Conservation (phyloP, 2,329 filamentous ascomycete species). For the Diaporthe citrichinensis region DNA sequence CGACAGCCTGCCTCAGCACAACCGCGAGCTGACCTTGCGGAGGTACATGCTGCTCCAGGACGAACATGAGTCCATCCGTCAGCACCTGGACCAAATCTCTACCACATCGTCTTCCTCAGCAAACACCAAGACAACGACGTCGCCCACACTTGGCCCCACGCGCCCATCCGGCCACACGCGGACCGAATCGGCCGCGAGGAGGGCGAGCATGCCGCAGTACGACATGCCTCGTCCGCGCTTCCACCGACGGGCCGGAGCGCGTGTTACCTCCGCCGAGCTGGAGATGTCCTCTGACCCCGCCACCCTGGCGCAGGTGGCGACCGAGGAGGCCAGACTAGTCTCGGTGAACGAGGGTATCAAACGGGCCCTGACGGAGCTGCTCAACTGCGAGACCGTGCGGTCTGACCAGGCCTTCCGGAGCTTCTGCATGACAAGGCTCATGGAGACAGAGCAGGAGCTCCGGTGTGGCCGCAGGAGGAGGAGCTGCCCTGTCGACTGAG, state of each 20-base stretch:
- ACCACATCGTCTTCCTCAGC: constrained; percentile 53
- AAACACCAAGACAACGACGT: constrained; percentile 66
- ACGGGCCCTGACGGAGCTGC: constrained; percentile 71
- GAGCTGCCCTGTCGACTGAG: constrained; percentile 51
- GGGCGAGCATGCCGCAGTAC: constrained; percentile 41
- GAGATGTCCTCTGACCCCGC: constrained; percentile 62
- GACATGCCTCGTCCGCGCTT: constrained; percentile 45
- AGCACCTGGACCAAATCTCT: constrained; percentile 66
- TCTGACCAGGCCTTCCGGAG: constrained; percentile 65
- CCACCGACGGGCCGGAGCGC: constrained; percentile 50
- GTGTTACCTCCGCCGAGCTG: constrained; percentile 42
- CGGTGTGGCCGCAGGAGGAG: constrained; percentile 66
- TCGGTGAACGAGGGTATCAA: constrained; percentile 74
- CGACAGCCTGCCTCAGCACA: constrained; percentile 48
- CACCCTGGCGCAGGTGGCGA: constrained; percentile 63
- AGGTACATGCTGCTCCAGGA: constrained; percentile 68
- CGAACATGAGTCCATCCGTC: constrained; percentile 67
- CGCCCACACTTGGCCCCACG: constrained; percentile 43
- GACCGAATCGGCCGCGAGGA: constrained; percentile 40
- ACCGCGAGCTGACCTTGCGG: constrained; percentile 65
- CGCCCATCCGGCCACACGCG: constrained; percentile 37
- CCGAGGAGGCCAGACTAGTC: constrained; percentile 67
- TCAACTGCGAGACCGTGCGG: constrained; percentile 71
- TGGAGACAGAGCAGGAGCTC: constrained; percentile 73
- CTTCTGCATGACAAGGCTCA: constrained; percentile 71